phyloP scores from a whole-genome alignment of 2,329 filamentous ascomycete species.

The Alternaria postmessia region DNA sequence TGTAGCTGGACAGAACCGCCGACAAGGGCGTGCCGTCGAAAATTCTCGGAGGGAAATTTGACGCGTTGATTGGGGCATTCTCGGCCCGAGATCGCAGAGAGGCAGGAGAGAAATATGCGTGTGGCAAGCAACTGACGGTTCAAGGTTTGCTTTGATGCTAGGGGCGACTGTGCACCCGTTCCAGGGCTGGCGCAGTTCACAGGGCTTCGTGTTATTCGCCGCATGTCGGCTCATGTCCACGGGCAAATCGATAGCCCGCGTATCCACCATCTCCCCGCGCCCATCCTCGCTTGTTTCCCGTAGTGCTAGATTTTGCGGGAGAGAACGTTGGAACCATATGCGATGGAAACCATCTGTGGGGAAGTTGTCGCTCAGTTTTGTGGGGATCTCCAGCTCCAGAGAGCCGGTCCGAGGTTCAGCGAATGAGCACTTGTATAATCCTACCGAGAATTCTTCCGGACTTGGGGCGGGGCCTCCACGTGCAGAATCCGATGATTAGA shows the following conservation, averaged over 20 bases:
- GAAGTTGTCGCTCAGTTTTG: constrained; percentile 4
- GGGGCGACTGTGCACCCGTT: neutral
- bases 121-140: neutral
- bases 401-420: constrained; percentile 25
- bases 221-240: neutral
- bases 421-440: constrained; percentile 11
- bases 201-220: neutral
- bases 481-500: neutral
- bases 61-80: constrained; percentile 16
- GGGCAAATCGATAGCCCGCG: constrained; percentile 15
- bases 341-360: constrained; percentile 5
- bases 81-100: constrained; percentile 23
- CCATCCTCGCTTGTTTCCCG: constrained; percentile 19
- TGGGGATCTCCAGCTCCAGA: constrained; percentile 1
- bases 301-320: constrained; percentile 3
- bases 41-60: constrained; percentile 1
- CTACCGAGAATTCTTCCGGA: constrained; percentile 2
- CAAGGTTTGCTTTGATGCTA: neutral
- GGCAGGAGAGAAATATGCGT: constrained; percentile 3
- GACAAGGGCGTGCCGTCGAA: constrained; percentile 14
- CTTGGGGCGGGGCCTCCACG: neutral
- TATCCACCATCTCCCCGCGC: constrained; percentile 17
- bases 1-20: constrained; percentile 30
- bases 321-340: constrained; percentile 1
- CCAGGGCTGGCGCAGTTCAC: neutral